These are phyloP conservation scores for Meyerozyma guilliermondii DNA, from an alignment of 1,139 yeast species.

Conservation along the genomic window DNA sequence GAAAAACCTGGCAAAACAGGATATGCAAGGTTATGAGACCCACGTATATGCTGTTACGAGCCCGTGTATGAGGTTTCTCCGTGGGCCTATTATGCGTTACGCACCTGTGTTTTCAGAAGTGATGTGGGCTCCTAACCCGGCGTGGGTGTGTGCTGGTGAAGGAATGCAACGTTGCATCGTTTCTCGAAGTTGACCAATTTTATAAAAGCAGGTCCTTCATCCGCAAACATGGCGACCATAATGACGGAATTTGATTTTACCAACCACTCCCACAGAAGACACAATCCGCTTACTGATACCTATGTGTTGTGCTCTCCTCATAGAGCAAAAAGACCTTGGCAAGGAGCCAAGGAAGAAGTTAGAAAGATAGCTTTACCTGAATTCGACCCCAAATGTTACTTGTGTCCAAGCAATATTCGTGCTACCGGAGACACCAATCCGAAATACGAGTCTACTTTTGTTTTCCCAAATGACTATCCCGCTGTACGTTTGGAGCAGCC, in stretches of 20 bases:
- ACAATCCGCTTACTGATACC: slow-evolving; percentile 57
- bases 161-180: slow-evolving; percentile 15
- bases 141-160: not conserved
- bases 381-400: slow-evolving; percentile 64
- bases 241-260: slow-evolving; percentile 42
- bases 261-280: slow-evolving; percentile 62
- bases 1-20: not conserved
- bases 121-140: not conserved
- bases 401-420: slow-evolving; percentile 69
- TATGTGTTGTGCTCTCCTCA: slow-evolving; percentile 76
- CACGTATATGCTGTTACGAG: not conserved
- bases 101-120: not conserved
- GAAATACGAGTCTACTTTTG: slow-evolving; percentile 50
- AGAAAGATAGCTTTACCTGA: slow-evolving; percentile 40
- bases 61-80: not conserved
- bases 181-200: not conserved
- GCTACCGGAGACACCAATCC: slow-evolving; percentile 66
- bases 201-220: slow-evolving; percentile 15
- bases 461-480: slow-evolving; percentile 66
- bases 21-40: not conserved
- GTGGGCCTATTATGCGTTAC: not conserved
- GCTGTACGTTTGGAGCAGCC: slow-evolving; percentile 64
- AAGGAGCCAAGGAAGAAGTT: slow-evolving; percentile 62
- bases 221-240: slow-evolving; percentile 16
- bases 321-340: slow-evolving; percentile 78